Evolutionary conservation across 164 flowering plant genomes (phyloP).

Genomic region (Magnolia sinica): DNA sequence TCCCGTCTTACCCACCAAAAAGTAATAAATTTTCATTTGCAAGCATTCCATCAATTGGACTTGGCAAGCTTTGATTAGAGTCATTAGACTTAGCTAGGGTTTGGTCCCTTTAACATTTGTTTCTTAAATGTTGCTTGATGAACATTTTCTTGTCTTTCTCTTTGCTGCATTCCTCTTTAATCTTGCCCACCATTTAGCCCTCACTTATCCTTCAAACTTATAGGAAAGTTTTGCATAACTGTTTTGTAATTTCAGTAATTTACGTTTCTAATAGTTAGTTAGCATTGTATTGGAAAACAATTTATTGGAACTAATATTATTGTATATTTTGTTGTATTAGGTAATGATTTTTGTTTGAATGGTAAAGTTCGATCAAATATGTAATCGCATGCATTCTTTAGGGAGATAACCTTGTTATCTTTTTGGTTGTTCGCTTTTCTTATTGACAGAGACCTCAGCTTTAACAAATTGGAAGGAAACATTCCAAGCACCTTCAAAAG

Average conservation of each 20-base stretch:
- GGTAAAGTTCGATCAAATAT: background rate
- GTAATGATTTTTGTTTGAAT: background rate
- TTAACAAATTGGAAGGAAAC: constrained; percentile 53
- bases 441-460: constrained; percentile 60
- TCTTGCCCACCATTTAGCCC: background rate
- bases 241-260: no score
- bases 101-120: background rate
- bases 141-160: background rate
- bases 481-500: constrained; percentile 30
- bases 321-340: background rate
- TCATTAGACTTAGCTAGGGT: no score
- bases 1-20: no score
- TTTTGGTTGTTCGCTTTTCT: background rate
- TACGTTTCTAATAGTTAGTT: background rate
- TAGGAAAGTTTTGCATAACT: background rate
- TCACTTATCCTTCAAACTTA: no score
- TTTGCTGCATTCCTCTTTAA: background rate
- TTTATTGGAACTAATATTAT: background rate
- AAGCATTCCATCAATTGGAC: no score
- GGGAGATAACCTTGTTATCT: background rate
- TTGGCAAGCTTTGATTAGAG: no score
- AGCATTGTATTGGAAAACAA: background rate
- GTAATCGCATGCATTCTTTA: background rate
- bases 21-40: no score
- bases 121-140: background rate